A percentile compares a stretch with the other conserved stretches of the same genome.
These are phyloP conservation scores for Diaporthe sp. DNA, from an alignment of 2,329 filamentous ascomycete species.

Conservation along the genomic window DNA sequence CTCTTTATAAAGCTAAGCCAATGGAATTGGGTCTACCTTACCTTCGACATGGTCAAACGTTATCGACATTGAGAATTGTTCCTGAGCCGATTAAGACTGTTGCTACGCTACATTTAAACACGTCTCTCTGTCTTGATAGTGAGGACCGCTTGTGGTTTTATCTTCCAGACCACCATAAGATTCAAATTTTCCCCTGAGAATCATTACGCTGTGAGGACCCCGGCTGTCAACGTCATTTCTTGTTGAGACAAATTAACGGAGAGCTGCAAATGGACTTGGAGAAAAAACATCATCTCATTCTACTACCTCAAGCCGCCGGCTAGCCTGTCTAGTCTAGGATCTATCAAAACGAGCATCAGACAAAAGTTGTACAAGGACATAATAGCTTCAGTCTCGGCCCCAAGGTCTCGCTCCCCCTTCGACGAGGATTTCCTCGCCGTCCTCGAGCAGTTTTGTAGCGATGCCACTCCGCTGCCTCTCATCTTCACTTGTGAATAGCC, in stretches of 20 bases:
- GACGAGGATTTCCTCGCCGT: slow-evolving; percentile 55
- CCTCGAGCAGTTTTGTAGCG: slow-evolving; percentile 49
- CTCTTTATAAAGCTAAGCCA: too few species aligned
- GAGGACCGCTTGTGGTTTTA: not conserved
- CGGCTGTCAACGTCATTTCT: not conserved
- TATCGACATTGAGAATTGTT: too few species aligned
- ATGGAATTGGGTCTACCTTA: too few species aligned
- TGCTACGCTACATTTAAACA: too few species aligned
- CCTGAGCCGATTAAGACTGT: too few species aligned
- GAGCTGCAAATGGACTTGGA: too few species aligned
- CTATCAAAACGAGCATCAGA: not conserved
- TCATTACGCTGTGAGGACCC: not conserved
- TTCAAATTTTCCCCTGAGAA: not conserved
- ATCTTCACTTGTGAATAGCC: slow-evolving; percentile 56
- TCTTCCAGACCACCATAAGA: not conserved
- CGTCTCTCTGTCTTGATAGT: not conserved
- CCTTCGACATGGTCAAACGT: too few species aligned
- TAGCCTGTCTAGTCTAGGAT: not conserved
- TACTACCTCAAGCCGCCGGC: not conserved
- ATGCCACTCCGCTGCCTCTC: slow-evolving; percentile 55
- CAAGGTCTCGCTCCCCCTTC: slow-evolving; percentile 54
- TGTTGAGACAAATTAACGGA: not conserved
- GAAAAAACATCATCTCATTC: not conserved
- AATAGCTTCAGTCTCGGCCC: slow-evolving; percentile 32
- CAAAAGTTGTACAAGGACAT: too few species aligned